Evolutionary conservation across 768 basidiomycete genomes (phyloP), one percentile per base, ranked within the genome.

Genomic region (Tulasnella sp.): DNA sequence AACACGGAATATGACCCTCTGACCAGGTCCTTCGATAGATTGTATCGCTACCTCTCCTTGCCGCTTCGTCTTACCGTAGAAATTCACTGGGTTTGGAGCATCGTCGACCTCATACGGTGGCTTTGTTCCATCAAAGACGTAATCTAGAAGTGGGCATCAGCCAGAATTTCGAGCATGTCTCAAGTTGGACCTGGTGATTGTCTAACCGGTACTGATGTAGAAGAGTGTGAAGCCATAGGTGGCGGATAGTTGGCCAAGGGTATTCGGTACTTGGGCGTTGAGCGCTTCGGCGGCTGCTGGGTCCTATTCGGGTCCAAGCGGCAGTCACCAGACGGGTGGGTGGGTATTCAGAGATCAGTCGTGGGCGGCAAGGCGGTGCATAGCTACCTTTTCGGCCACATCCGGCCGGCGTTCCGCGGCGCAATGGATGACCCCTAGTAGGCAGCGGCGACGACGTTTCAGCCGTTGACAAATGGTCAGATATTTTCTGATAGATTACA

Each of bases 321-420:
- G 21, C 1, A n/a, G 24, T 8, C n/a, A 7, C 24, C 21, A 52
- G 21, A 52, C n/a, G n/a, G n/a, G 24, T 6, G 12, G 7, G 7
- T 52, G 7, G 52, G 52, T 24, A 7, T n/a, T 52, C 3, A 21
- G 52, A 52, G n/a, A 12, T 52, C 24, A 7, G 21, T 52, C 24
- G 52, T 24, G 36, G 44, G 71, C 7, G 52, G 19, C 24, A 31
- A 58, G 62, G 36, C 34, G 34, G 44, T 84, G 88, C 74, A 81
- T 31, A 24, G 1, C 31, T 34, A 94, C 96, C 87, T 93, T 93
- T 85, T 97, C 95, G 78, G 95, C 96, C 18, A 95, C 93, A 83
- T 98, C 96, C 6, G 97, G 96, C 68, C 96, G 87, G 80, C 97
- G 87, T 86, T 99, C 97, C 2, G 97, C 97, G 19, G 97, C 97